Evolutionary conservation across 2,329 filamentous ascomycete genomes (phyloP), one percentile per base, ranked within the genome.

Genomic region (Juglanconis sp.): DNA sequence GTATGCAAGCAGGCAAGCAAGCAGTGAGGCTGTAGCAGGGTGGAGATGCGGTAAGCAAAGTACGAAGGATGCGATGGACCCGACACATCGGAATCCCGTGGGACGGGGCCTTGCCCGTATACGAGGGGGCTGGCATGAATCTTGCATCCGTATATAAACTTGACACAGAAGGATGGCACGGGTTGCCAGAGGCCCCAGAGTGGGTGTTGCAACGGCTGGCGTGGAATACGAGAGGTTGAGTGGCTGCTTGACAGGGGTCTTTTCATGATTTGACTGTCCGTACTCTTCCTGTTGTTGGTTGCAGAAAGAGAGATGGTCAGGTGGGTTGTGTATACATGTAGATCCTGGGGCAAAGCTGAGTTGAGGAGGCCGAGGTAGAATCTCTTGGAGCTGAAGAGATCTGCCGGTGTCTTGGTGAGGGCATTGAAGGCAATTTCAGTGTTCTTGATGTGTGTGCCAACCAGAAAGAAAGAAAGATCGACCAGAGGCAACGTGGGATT

Each of bases 401-500:
- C 13, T 9, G 13, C 8, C 47, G 15, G 30, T 32, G 47, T 31
- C 10, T 24, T 49, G 47, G n/a, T 49, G 47, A 6, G 11, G 30
- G 47, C 32, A 11, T 48, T 5, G 47, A 31, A 31, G 30, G 30
- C 9, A 17, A 10, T 47, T 15, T 10, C 4, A 3, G 5, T 47
- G 17, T 47, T 11, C n/a, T 24, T 50, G 17, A 30, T 50, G 31
- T 8, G 5, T 30, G 6, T 50, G 30, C 48, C 48, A 34, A 32
- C 48, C 48, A 35, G 47, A 35, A 15, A 15, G 31, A 50, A 50
- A 32, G 35, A 13, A 35, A 17, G 13, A 38, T 57, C 24, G n/a
- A n/a, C 31, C 24, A 57, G 15, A 34, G 35, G 51, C 32, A 59
- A 48, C 51, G 51, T 48, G 57, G 51, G 42, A 36, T 49, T 24